A percentile compares a stretch with the other conserved stretches of the same genome.
Conservation (phyloP, 2,329 filamentous ascomycete genomes). For the Microsporum ferrugineum region DNA sequence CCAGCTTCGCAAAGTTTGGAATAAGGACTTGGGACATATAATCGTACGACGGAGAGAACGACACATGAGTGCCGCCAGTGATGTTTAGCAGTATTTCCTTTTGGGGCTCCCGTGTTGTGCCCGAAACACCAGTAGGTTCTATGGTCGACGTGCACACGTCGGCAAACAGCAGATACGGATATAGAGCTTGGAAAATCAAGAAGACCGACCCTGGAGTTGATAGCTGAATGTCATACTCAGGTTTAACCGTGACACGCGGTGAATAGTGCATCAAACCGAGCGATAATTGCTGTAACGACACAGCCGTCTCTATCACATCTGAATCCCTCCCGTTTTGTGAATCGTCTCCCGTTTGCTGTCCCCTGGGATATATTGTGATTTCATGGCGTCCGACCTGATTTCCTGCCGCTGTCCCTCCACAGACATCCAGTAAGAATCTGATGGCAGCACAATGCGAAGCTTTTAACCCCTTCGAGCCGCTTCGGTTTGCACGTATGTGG, state of each 20-base stretch:
- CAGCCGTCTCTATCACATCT: background rate
- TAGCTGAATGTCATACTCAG: slow-evolving; percentile 33
- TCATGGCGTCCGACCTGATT: slow-evolving; percentile 27
- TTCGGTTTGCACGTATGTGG: slow-evolving; percentile 43
- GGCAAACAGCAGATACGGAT: slow-evolving; percentile 46
- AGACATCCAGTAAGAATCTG: slow-evolving; percentile 41
- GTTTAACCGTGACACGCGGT: slow-evolving; percentile 15
- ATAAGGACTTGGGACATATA: slow-evolving; percentile 46
- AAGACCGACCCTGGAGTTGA: slow-evolving; percentile 44
- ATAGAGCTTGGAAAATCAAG: slow-evolving; percentile 48
- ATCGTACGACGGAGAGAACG: slow-evolving; percentile 44
- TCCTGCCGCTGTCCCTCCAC: slow-evolving; percentile 32
- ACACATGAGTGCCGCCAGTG: slow-evolving; percentile 49
- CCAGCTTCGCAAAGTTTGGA: slow-evolving; percentile 42
- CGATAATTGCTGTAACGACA: slow-evolving; percentile 2
- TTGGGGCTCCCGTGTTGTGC: background rate
- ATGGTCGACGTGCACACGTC: slow-evolving; percentile 11
- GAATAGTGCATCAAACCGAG: background rate
- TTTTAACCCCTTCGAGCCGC: slow-evolving; percentile 44
- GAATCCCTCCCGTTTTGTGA: background rate
- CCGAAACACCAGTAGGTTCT: slow-evolving; percentile 3
- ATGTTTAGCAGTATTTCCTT: slow-evolving; percentile 33
- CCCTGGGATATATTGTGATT: slow-evolving; percentile 25
- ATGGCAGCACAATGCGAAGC: slow-evolving; percentile 47
- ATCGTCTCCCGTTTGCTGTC: background rate